Evolutionary conservation across 2,329 filamentous ascomycete species (phyloP).

Genomic region (Lecanicillium sp.): DNA sequence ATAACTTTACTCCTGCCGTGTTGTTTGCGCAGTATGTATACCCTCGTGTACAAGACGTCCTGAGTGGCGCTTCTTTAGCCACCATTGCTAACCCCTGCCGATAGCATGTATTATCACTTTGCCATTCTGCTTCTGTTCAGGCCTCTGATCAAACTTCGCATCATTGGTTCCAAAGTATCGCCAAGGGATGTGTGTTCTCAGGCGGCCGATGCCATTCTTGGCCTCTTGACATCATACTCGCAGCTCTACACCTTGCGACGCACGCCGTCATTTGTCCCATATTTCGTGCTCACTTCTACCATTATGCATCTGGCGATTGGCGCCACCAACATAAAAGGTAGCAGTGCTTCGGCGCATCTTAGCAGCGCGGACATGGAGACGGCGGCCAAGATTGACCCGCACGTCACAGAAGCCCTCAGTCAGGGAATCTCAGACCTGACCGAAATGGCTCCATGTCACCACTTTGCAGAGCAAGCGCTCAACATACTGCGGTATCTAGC

Average conservation of each 20-base stretch:
- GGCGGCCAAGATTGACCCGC: constrained; percentile 26
- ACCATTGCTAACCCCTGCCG: constrained; percentile 7
- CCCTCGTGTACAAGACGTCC: background rate
- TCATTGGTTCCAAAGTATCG: constrained; percentile 54
- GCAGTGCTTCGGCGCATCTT: constrained; percentile 11
- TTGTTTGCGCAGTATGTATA: constrained; percentile 63
- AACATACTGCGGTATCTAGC: constrained; percentile 52
- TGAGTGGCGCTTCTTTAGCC: too few species aligned
- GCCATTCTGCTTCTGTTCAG: constrained; percentile 67
- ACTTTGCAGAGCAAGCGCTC: constrained; percentile 53
- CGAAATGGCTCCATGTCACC: constrained; percentile 54
- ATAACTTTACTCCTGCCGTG: constrained; percentile 66
- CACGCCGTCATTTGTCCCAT: constrained; percentile 54
- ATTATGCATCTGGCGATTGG: constrained; percentile 53
- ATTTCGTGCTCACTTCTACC: constrained; percentile 53
- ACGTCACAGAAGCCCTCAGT: constrained; percentile 36
- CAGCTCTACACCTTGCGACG: constrained; percentile 50
- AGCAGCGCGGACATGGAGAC: constrained; percentile 21
- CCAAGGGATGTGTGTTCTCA: constrained; percentile 60
- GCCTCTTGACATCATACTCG: constrained; percentile 47
- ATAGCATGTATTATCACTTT: constrained; percentile 63
- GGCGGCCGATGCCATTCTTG: constrained; percentile 52
- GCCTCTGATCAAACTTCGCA: constrained; percentile 57
- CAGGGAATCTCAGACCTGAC: constrained; percentile 50
- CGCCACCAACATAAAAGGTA: constrained; percentile 20